Conservation (phyloP, 2,329 filamentous ascomycete genomes). For the Xylaria sp. region DNA sequence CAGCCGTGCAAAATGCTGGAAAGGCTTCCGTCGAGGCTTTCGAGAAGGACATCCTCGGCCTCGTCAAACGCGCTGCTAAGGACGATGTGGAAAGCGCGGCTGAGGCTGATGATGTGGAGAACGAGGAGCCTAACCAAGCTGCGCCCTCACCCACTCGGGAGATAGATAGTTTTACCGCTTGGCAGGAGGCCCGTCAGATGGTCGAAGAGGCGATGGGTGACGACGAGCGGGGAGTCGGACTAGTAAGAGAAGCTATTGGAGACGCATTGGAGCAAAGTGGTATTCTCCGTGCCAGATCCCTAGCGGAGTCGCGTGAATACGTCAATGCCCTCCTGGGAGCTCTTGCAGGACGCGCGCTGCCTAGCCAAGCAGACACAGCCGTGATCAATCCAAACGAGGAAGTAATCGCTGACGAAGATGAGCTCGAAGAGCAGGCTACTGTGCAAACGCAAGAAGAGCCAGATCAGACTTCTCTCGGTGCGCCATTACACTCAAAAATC, state of each 20-base stretch:
- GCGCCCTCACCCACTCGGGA: constrained; percentile 39
- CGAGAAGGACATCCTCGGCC: constrained; percentile 69
- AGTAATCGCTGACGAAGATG: constrained; percentile 26
- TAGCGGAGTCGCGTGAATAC: constrained; percentile 59
- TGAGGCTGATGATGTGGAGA: constrained; percentile 38
- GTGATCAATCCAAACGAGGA: constrained; percentile 22
- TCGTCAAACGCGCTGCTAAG: constrained; percentile 51
- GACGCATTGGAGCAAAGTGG: constrained; percentile 66
- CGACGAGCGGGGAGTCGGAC: constrained; percentile 63
- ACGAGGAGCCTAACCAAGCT: constrained; percentile 14
- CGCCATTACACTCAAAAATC: neutral
- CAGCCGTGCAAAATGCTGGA: constrained; percentile 75
- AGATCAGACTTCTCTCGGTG: constrained; percentile 8
- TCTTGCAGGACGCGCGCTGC: constrained; percentile 51
- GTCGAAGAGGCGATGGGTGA: constrained; percentile 68
- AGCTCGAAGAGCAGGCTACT: constrained; percentile 17
- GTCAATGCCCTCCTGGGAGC: constrained; percentile 63
- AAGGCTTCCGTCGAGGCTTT: constrained; percentile 74
- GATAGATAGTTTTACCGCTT: constrained; percentile 54
- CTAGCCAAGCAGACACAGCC: constrained; percentile 25
- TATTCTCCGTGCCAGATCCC: constrained; percentile 58
- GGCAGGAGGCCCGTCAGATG: constrained; percentile 65
- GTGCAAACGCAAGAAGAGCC: constrained; percentile 3
- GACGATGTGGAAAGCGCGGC: constrained; percentile 37
- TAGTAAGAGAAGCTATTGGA: constrained; percentile 64